phyloP scores from a whole-genome alignment of 208 protist genomes.

The Borovskyia barvae region DNA sequence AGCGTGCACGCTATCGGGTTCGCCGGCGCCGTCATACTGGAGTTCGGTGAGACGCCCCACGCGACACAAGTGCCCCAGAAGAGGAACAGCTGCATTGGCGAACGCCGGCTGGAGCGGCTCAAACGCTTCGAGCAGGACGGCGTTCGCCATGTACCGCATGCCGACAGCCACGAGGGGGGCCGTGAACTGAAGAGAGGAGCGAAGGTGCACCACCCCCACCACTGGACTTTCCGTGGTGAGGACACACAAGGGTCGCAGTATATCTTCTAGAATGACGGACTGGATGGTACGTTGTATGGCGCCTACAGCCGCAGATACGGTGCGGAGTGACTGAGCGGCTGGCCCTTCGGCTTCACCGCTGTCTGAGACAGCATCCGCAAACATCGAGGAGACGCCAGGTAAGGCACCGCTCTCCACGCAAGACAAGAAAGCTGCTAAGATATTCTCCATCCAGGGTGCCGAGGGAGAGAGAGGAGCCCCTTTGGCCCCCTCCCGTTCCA shows the following conservation, averaged over 20 bases:
- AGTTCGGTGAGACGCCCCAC: constrained; percentile 1
- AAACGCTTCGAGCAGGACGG: constrained; percentile 5
- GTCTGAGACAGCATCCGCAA: neutral
- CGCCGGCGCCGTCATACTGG: constrained; percentile 13
- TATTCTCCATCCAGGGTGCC: constrained; percentile 6
- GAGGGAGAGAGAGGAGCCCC: neutral
- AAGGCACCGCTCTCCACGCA: constrained; percentile 11
- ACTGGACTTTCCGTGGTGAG: neutral
- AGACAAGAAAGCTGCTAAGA: constrained; percentile 6
- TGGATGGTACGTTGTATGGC: constrained; percentile 3
- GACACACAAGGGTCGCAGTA: neutral
- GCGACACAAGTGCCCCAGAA: constrained; percentile 8
- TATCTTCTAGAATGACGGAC: neutral
- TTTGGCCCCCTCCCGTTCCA: neutral
- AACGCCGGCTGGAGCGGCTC: constrained; percentile 5
- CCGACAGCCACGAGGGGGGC: constrained; percentile 7
- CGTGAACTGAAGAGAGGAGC: neutral
- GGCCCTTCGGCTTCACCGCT: constrained; percentile 3
- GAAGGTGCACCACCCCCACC: neutral
- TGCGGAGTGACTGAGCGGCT: constrained; percentile 1
- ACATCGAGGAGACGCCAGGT: constrained; percentile 1
- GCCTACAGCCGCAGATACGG: neutral
- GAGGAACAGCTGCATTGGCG: neutral
- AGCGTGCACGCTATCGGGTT: constrained; percentile 17
- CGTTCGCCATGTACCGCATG: constrained; percentile 23